Percentiles rank a stretch among this genome's conserved stretches.
Evolutionary conservation across 768 basidiomycete species (phyloP).

Genomic region (Panus rudis): DNA sequence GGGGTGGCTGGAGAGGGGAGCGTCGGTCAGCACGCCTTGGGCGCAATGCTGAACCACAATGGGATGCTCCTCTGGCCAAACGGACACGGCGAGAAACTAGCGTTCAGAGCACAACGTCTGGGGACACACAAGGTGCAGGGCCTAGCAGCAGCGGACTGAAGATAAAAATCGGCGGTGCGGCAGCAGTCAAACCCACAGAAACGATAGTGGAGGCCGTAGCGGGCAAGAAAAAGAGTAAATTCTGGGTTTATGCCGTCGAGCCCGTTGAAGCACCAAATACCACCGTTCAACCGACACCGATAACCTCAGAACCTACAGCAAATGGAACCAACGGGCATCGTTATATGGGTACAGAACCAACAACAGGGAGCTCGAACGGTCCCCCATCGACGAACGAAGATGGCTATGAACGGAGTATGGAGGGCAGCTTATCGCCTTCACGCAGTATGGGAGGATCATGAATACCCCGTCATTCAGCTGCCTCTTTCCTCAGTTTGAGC

Average conservation of each 20-base stretch:
- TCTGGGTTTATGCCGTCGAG: conserved; percentile 86
- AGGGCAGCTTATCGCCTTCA: conserved; percentile 38
- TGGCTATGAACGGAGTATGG: conserved; percentile 28
- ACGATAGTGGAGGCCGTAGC: conserved; percentile 67
- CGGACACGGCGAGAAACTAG: conserved; percentile 79
- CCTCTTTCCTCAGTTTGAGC: conserved; percentile 6
- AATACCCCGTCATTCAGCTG: conserved; percentile 8
- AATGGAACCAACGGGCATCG: background rate
- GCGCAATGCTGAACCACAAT: conserved; percentile 40
- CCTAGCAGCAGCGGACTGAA: conserved; percentile 30
- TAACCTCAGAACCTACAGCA: background rate
- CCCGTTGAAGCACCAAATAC: conserved; percentile 44
- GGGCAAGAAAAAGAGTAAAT: conserved; percentile 81
- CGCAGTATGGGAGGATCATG: conserved; percentile 30
- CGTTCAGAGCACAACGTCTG: conserved; percentile 50
- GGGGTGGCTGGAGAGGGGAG: conserved; percentile 65
- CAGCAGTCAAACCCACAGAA: conserved; percentile 65
- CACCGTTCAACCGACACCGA: background rate
- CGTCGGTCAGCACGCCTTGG: conserved; percentile 65
- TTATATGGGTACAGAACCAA: background rate
- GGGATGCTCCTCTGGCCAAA: conserved; percentile 51
- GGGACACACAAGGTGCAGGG: conserved; percentile 16
- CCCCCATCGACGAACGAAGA: conserved; percentile 12
- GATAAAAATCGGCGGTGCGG: conserved; percentile 50
- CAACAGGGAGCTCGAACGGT: conserved; percentile 4